Evolutionary conservation across 768 basidiomycete species (phyloP), one percentile per base, ranked within the genome.

Genomic region (Suillus fuscotomentosus): DNA sequence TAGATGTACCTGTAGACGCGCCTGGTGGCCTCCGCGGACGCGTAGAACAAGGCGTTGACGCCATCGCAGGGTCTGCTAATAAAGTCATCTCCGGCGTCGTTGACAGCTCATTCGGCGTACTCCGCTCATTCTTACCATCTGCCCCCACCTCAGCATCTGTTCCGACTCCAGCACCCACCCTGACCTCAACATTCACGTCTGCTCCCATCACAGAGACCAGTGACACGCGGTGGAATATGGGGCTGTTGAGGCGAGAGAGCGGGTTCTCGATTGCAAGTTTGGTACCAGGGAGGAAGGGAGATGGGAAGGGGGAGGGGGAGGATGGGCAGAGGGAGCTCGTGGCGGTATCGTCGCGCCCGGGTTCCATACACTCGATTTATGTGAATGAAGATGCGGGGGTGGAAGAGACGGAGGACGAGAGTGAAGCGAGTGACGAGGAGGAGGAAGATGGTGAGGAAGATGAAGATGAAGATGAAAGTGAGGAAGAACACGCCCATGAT

Each of bases 91-190:
- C 84, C 6, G 95, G 92, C 27, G 94, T 97, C 60, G 90, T 97
- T 56, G 95, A 97, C 72, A 87, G 93, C 0, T 93, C 92, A 3
- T 95, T 96, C 76, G 91, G 92, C 20, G 91, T 95, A 67, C 80
- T 97, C 17, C 85, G 92, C 20, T 88, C 92, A 5, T 79, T 95
- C 50, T 82, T 96, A 61, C 94, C 85, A 0, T 80, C 80, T 13
- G 72, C 75, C 31, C 68, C 68, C 63, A 13, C 68, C 68, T 24
- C 65, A 65, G 36, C 60, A 65, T 34, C 70, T 66, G 57, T 64
- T 61, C 39, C 27, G 14, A 31, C 27, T 51, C 17, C 27, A 10
- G 50, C 85, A 0, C 80, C 80, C 13, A 71, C 76, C 39, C 68
- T 67, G 65, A 13, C 68, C 67, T 24, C 65, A 54, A 45, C 62